Percentiles rank a stretch among this genome's conserved stretches.
Conservation (phyloP, 2,329 filamentous ascomycete species). For the Colletotrichum lini region DNA sequence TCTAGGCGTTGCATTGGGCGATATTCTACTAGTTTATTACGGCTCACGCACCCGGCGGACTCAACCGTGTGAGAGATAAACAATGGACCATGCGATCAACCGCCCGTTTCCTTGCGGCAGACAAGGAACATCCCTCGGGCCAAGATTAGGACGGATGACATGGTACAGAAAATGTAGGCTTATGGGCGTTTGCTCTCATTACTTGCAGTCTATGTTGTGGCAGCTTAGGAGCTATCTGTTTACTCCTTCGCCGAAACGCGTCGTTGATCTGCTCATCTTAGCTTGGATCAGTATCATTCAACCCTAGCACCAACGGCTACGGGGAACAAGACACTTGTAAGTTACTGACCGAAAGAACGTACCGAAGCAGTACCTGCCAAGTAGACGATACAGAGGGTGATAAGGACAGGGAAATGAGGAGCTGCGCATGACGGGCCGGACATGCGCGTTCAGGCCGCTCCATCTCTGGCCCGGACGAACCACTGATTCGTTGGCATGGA, state of each 20-base stretch:
- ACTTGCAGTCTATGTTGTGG: neutral
- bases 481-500: slow-evolving; percentile 18
- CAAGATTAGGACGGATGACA: slow-evolving; percentile 6
- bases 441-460: slow-evolving; percentile 27
- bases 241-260: neutral
- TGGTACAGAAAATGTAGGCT: slow-evolving; percentile 4
- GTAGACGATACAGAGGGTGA: neutral
- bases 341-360: neutral
- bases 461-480: slow-evolving; percentile 30
- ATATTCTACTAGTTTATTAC: slow-evolving; percentile 6
- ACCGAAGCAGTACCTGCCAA: neutral
- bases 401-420: slow-evolving; percentile 34
- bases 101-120: slow-evolving; percentile 19
- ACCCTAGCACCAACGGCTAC: neutral
- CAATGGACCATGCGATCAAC: slow-evolving; percentile 21
- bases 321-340: too few relatives aligned
- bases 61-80: slow-evolving; percentile 27
- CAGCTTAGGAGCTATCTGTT: neutral
- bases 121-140: slow-evolving; percentile 31
- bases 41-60: slow-evolving; percentile 5
- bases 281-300: neutral
- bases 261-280: slow-evolving; percentile 7
- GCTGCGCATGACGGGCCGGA: slow-evolving; percentile 16
- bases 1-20: neutral
- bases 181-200: too few relatives aligned